These are phyloP conservation scores for Didymella keratinophila DNA, from an alignment of 2,329 filamentous ascomycete genomes.

Conservation along the genomic window DNA sequence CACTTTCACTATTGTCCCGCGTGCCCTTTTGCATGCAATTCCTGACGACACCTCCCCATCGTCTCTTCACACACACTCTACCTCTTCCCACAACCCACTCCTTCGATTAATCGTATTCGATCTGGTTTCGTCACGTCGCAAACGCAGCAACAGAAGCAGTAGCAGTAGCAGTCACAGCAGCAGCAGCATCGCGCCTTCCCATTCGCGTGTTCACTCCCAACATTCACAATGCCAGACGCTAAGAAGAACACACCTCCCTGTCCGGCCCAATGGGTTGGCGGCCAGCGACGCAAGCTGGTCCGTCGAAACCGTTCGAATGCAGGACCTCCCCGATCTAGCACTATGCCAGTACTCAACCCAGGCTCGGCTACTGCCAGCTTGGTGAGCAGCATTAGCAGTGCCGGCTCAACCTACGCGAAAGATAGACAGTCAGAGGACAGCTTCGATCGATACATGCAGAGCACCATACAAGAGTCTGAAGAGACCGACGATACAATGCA, in stretches of 20 bases:
- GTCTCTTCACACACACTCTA: background rate
- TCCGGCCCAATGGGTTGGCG: conserved; percentile 23
- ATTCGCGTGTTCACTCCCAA: background rate
- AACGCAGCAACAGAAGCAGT: conserved; percentile 6
- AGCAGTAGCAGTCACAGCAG: background rate
- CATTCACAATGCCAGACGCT: conserved; percentile 9
- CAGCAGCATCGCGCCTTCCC: conserved; percentile 5
- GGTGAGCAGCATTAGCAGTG: conserved; percentile 12
- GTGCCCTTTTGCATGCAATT: background rate
- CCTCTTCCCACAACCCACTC: background rate
- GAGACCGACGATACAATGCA: conserved; percentile 3
- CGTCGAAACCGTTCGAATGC: conserved; percentile 24
- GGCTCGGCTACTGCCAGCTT: conserved; percentile 11
- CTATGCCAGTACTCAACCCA: conserved; percentile 22
- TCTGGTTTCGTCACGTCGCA: conserved; percentile 3
- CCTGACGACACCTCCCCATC: background rate
- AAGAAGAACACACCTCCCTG: conserved; percentile 9
- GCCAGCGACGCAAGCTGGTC: conserved; percentile 30
- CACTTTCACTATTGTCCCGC: conserved; percentile 7
- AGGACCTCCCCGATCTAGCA: conserved; percentile 26
- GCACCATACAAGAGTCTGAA: background rate
- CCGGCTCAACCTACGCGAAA: conserved; percentile 1
- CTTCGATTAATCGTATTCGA: background rate
- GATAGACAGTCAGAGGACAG: conserved; percentile 15
- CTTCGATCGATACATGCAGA: conserved; percentile 2